These are phyloP conservation scores for Talaromyces proteolyticus DNA, from an alignment of 495 filamentous ascomycete genomes.

Conservation along the genomic window DNA sequence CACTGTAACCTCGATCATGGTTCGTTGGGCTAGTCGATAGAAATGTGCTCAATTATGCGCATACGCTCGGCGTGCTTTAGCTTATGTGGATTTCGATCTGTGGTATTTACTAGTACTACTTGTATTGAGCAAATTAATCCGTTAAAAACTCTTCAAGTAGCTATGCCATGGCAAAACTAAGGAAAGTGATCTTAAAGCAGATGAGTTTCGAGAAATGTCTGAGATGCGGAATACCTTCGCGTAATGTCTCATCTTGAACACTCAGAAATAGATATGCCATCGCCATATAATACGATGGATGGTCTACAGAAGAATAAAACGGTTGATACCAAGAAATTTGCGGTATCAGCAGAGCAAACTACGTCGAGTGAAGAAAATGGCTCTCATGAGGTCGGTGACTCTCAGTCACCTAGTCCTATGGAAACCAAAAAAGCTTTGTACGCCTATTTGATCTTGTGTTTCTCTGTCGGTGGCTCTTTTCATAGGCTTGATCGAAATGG, in stretches of 20 bases:
- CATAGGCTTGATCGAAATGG: neutral
- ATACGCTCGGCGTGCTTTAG: neutral
- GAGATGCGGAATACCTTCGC: neutral
- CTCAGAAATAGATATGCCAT: neutral
- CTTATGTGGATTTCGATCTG: neutral
- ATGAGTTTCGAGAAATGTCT: too few species aligned
- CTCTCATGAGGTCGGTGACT: neutral
- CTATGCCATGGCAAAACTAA: too few species aligned
- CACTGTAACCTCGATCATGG: too few species aligned
- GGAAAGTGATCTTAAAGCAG: too few species aligned
- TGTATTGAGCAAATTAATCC: too few species aligned
- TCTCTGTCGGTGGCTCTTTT: constrained; percentile 10
- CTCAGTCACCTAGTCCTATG: neutral
- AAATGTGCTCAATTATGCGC: neutral
- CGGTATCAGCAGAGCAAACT: neutral
- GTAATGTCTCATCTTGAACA: neutral
- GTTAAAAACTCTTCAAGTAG: too few species aligned
- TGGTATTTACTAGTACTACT: too few species aligned
- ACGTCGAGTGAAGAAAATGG: neutral
- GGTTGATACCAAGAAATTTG: neutral
- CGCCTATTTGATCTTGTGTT: constrained; percentile 16
- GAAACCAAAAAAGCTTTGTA: constrained; percentile 13
- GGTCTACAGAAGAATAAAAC: neutral
- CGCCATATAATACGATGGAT: neutral
- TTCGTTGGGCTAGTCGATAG: neutral